phyloP scores from a whole-genome alignment of 441 rosid species.

The Euphorbia corollata region DNA sequence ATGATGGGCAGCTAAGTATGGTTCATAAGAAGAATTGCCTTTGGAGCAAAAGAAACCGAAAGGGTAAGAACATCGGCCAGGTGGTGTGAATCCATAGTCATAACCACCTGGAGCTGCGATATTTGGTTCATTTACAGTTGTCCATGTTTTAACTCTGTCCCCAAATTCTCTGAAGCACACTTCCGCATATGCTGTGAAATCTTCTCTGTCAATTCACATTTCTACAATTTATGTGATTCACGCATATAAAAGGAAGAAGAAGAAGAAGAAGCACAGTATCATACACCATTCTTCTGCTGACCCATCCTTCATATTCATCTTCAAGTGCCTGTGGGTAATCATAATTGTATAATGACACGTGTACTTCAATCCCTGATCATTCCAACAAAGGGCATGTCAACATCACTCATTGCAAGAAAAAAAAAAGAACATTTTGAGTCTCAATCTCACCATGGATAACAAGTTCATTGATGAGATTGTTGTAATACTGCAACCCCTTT shows the following conservation, averaged over 20 bases:
- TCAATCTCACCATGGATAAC: slow-evolving; percentile 31
- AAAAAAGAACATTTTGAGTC: not conserved
- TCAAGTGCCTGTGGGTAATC: slow-evolving; percentile 70
- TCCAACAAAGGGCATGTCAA: not conserved
- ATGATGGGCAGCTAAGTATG: slow-evolving; percentile 55
- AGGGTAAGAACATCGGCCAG: slow-evolving; percentile 46
- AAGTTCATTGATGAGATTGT: slow-evolving; percentile 50
- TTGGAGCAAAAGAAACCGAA: slow-evolving; percentile 34
- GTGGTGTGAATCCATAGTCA: slow-evolving; percentile 39
- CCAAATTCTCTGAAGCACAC: slow-evolving; percentile 70
- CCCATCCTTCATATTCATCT: slow-evolving; percentile 69
- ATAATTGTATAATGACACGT: slow-evolving; percentile 44
- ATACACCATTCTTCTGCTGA: slow-evolving; percentile 45
- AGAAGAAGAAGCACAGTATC: not conserved
- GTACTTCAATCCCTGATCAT: slow-evolving; percentile 54
- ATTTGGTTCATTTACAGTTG: slow-evolving; percentile 58
- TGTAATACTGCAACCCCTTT: slow-evolving; percentile 53
- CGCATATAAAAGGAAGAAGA: not conserved
- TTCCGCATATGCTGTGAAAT: slow-evolving; percentile 64
- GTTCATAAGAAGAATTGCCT: slow-evolving; percentile 66
- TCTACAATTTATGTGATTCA: not conserved
- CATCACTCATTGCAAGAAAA: not conserved
- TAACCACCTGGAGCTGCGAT: slow-evolving; percentile 34
- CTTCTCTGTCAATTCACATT: slow-evolving; percentile 34
- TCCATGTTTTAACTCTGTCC: slow-evolving; percentile 49